Evolutionary conservation across 1,284 basidiomycete species (phyloP).

Genomic region (Ustilago lituana): DNA sequence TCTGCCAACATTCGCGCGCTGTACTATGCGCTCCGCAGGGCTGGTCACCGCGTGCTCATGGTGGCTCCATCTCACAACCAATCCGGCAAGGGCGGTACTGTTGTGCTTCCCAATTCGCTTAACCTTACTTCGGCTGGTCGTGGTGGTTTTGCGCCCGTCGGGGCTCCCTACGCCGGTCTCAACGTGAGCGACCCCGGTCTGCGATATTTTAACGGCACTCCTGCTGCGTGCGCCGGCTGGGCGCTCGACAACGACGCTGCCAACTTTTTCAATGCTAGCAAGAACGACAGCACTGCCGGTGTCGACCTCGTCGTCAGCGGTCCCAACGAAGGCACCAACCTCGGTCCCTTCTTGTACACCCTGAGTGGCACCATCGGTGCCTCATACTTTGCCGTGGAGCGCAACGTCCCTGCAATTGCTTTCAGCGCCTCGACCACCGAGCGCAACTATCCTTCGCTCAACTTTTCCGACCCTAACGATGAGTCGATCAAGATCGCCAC

Average conservation of each 20-base stretch:
- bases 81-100: slow-evolving; percentile 59
- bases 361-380: slow-evolving; percentile 61
- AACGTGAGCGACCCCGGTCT: slow-evolving; percentile 42
- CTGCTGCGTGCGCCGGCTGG: slow-evolving; percentile 46
- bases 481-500: slow-evolving; percentile 50
- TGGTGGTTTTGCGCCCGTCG: slow-evolving; percentile 39
- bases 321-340: slow-evolving; percentile 51
- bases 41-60: slow-evolving; percentile 56
- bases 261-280: slow-evolving; percentile 39
- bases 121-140: slow-evolving; percentile 50
- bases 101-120: slow-evolving; percentile 50
- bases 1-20: slow-evolving; percentile 52
- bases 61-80: slow-evolving; percentile 54
- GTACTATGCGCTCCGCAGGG: slow-evolving; percentile 57
- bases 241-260: slow-evolving; percentile 48
- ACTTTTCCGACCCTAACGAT: slow-evolving; percentile 46
- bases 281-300: slow-evolving; percentile 16
- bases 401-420: slow-evolving; percentile 54
- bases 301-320: slow-evolving; percentile 47
- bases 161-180: slow-evolving; percentile 39
- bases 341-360: slow-evolving; percentile 56
- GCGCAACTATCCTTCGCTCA: slow-evolving; percentile 44
- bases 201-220: slow-evolving; percentile 57
- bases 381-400: slow-evolving; percentile 48
- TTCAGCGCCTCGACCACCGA: slow-evolving; percentile 51